Evolutionary conservation across 2,329 filamentous ascomycete genomes (phyloP).

Genomic region (Tympanopsis confertula): DNA sequence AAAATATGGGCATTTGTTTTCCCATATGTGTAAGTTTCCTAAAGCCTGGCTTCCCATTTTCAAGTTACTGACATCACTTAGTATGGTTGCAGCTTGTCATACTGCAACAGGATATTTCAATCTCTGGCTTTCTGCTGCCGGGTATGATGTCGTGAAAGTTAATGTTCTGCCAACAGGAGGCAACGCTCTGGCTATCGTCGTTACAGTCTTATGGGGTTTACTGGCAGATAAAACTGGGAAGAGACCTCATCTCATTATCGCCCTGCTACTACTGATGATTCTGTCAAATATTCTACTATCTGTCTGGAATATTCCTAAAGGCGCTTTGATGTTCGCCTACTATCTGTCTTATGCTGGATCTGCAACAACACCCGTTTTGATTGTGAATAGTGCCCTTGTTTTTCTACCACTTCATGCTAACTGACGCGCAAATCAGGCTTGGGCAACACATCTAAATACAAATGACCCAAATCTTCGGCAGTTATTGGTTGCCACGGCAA

Average conservation of each 20-base stretch:
- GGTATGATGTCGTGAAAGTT: too few species aligned
- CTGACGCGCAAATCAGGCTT: too few species aligned
- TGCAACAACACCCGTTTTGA: conserved; percentile 1
- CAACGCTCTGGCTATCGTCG: conserved; percentile 1
- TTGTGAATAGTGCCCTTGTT: too few species aligned
- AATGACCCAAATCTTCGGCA: too few species aligned
- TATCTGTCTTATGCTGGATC: conserved; percentile 1
- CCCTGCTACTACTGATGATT: conserved; percentile 1
- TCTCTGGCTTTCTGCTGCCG: too few species aligned
- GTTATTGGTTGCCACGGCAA: too few species aligned
- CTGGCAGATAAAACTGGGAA: not conserved
- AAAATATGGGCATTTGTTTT: conserved; percentile 8
- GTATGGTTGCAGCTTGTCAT: too few species aligned
- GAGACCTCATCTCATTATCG: not conserved
- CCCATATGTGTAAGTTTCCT: conserved; percentile 10
- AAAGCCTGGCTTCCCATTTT: too few species aligned
- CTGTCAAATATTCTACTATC: conserved; percentile 2
- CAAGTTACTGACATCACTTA: too few species aligned
- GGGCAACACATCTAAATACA: too few species aligned
- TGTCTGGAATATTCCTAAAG: conserved; percentile 2
- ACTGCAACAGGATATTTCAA: too few species aligned
- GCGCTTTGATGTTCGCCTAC: conserved; percentile 1
- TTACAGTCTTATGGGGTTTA: not conserved
- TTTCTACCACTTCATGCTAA: too few species aligned
- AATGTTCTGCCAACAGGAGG: conserved; percentile 2